Evolutionary conservation across 768 basidiomycete species (phyloP), one percentile per base, ranked within the genome.

Genomic region (Flagelloscypha sp.): DNA sequence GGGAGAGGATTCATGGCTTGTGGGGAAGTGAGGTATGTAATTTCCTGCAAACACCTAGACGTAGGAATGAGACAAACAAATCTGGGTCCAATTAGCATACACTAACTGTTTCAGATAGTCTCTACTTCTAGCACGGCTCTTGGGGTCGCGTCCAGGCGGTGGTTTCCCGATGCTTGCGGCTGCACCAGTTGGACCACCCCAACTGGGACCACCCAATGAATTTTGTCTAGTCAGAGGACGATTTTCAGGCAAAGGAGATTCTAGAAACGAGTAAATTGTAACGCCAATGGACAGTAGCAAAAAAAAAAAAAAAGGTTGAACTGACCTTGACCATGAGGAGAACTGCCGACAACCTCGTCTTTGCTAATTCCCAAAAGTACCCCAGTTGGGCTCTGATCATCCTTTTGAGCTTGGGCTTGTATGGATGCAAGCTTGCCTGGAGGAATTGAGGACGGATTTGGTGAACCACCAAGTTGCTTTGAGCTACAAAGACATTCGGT

Each of bases 1-100:
- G 90, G 90, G 33, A 97, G 68, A 28, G 95, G 95, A 55, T 99
- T 99, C 74, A 98, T 83, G 5, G 95, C 93, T 56, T 95, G 87
- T 1, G 90, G 82, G 0, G 94, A 97, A 1, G 95, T 99, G 36
- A 99, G 67, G 59, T 99, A 99, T 9, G 88, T 87, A 46, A 99
- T 86, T 68, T 99, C 95, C 63, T 98, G 95, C 17, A 99, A 68
- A 61, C 95, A 97, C 61, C 87, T 92, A 44, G 5, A 37, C 24
- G 21, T n/a, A 20, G 33, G 24, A 25, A 38, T 43, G 27, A 27
- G 30, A 42, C 7, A 57, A 33, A 29, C 40, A 15, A 10, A 33
- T 32, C 27, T 15, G 27, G 18, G 33, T 34, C 35, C 30, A 35
- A 43, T 25, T 20, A 40, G 21, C 27, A 31, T 20, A 20, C 16